Evolutionary conservation across 768 basidiomycete genomes (phyloP).

Genomic region (Tubosaeta sp.): DNA sequence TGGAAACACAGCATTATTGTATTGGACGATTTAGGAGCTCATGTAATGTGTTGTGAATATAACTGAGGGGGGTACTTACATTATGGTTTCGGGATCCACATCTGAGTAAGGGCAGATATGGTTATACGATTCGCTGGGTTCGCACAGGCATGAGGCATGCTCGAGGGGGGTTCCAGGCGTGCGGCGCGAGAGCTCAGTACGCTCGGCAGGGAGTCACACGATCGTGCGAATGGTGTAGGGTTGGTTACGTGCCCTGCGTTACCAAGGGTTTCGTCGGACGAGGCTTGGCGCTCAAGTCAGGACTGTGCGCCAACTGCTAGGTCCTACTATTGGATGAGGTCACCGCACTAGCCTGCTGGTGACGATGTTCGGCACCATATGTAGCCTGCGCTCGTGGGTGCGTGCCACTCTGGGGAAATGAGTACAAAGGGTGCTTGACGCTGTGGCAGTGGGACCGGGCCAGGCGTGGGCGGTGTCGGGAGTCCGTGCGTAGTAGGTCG

Average conservation of each 20-base stretch:
- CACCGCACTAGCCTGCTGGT: background rate
- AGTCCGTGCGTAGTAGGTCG: too few species aligned
- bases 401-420: too few species aligned
- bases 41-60: background rate
- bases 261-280: background rate
- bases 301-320: background rate
- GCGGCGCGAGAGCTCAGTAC: background rate
- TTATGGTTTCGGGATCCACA: background rate
- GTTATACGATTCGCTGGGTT: background rate
- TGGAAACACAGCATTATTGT: background rate
- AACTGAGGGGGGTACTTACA: background rate
- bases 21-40: background rate
- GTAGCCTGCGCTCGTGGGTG: background rate
- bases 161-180: background rate
- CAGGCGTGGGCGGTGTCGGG: too few species aligned
- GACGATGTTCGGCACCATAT: background rate
- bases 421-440: too few species aligned
- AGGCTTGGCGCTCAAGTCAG: background rate
- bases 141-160: background rate
- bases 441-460: too few species aligned
- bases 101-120: background rate
- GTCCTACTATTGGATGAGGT: background rate
- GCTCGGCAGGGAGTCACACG: background rate
- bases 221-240: background rate
- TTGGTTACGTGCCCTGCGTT: background rate